phyloP scores from a whole-genome alignment of 768 basidiomycete species.

The Kwoniella mangroviensis region DNA sequence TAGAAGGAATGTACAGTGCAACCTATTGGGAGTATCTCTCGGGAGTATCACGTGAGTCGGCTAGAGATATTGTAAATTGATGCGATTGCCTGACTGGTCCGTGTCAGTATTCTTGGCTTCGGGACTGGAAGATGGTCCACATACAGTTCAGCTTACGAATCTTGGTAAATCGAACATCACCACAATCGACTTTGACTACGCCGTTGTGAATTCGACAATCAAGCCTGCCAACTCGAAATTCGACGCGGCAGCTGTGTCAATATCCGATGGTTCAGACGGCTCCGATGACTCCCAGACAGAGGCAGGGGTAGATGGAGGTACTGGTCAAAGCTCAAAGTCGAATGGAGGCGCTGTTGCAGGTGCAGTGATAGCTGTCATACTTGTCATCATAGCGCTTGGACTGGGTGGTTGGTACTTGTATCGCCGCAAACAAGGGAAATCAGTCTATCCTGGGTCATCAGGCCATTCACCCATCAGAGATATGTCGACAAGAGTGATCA shows the following conservation, averaged over 20 bases:
- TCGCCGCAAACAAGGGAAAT: not conserved
- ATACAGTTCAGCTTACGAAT: constrained; percentile 27
- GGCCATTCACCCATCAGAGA: not conserved
- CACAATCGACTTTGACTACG: constrained; percentile 36
- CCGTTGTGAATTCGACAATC: constrained; percentile 36
- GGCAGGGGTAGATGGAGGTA: too few relatives aligned
- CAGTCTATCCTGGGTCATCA: not conserved
- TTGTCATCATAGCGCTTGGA: not conserved
- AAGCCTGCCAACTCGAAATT: not conserved
- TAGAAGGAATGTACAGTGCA: constrained; percentile 5
- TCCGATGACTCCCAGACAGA: not conserved
- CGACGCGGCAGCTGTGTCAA: not conserved
- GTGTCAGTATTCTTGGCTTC: constrained; percentile 30
- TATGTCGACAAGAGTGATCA: not conserved
- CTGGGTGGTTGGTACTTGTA: not conserved
- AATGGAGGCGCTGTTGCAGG: constrained; percentile 1
- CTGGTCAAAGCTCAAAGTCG: not conserved
- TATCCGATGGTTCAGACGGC: not conserved
- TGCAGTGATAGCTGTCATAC: not conserved
- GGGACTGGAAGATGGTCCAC: constrained; percentile 28
- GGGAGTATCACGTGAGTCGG: constrained; percentile 5
- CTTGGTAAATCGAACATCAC: not conserved
- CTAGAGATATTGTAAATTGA: not conserved
- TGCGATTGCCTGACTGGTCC: not conserved
- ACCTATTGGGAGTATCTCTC: not conserved